phyloP scores from a whole-genome alignment of 139 green algal species.

The Auxenochlorella pyrenoidosa region DNA sequence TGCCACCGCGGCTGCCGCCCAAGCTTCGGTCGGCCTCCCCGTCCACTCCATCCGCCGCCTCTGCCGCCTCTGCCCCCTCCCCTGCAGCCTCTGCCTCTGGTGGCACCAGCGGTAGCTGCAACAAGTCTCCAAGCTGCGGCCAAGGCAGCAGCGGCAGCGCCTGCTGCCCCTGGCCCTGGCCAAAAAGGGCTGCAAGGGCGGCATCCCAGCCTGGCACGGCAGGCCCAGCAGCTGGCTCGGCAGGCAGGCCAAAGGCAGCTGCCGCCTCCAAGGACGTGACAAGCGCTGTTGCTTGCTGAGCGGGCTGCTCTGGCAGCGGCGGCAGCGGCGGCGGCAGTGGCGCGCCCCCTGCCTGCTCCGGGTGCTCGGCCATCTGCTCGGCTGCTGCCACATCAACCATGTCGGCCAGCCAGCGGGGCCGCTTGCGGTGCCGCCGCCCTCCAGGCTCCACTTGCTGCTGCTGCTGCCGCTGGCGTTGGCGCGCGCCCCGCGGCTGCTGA shows the following conservation, averaged over 20 bases:
- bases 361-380: neutral
- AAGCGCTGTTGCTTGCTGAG: neutral
- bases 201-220: neutral
- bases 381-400: neutral
- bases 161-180: neutral
- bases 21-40: neutral
- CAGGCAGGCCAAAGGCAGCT: too few species aligned
- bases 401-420: neutral
- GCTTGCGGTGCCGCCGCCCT: constrained; percentile 3
- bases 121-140: neutral
- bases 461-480: neutral
- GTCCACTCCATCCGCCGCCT: neutral
- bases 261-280: neutral
- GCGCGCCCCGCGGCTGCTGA: neutral
- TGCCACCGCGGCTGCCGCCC: neutral
- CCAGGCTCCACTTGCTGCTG: neutral
- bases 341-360: neutral
- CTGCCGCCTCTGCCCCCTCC: neutral
- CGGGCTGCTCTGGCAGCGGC: neutral
- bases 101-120: neutral
- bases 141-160: neutral
- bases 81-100: neutral
- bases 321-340: neutral
- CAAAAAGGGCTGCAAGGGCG: neutral
- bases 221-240: neutral